Base-by-base conservation (phyloP, 2,329 filamentous ascomycete genomes). In the Aspergillus spinulosporus region DNA sequence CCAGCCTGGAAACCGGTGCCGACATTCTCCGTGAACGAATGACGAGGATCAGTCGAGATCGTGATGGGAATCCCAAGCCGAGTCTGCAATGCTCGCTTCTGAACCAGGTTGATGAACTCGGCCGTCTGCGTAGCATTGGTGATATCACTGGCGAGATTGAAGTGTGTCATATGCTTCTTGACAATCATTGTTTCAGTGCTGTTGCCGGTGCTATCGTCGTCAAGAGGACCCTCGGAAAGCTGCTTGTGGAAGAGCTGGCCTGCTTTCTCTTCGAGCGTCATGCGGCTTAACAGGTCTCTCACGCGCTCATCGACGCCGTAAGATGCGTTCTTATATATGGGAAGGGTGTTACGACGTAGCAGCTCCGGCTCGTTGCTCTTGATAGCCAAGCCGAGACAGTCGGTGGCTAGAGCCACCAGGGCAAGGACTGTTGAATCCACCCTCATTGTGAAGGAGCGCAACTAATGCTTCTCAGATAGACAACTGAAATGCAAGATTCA, bases 1-100 rank as follows among this genome's bases (percentile, higher is more conserved):
- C 73, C 76, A 0, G 78, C 76, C 0, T 66, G 63, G 58, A 78
- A 77, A 0, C 74, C 76, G 2, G 75, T 79, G 2, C 74, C 78
- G 3, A 46, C 43, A 15, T 53, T 53, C 4, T 53, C 50, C 1
- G 31, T 26, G 21, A 53, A 53, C 2, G 32, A 8, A 21, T 39
- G 40, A 4, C 31, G 15, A 5, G 40, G 50, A n/a, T 53, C 50
- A 3, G 31, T 34, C 5, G 42, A 53, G 2, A 53, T 14, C 4
- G 50, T 53, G 1, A 53, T 31, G 14, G 50, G 50, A 14, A 53
- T 53, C 5, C 50, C 50, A 14, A 47, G 50, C 6, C 50, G 31
- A 0, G 50, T 53, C 0, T 39, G 31, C 21, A 37, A 11, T 11
- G 43, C 50, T 11, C 21, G 21, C n/a, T 21, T 26, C 21, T 53